Conservation (phyloP, 2,329 filamentous ascomycete species). For the Ophiostoma ips region DNA sequence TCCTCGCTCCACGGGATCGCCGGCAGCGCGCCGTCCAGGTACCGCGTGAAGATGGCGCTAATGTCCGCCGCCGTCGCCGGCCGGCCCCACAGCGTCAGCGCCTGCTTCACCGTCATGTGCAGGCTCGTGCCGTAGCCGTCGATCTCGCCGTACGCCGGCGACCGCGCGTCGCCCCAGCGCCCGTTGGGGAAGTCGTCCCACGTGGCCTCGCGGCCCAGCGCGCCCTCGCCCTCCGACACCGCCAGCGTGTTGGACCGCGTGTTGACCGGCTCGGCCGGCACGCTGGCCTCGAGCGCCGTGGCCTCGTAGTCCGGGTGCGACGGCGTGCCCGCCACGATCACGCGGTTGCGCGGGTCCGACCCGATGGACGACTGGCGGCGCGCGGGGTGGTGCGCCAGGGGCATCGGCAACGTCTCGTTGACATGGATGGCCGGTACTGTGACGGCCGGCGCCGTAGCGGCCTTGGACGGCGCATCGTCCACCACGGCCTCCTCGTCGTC, state of each 20-base stretch:
- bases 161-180: constrained; percentile 93
- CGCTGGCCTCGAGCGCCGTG: constrained; percentile 59
- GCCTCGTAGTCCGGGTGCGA: constrained; percentile 55
- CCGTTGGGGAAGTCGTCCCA: constrained; percentile 99
- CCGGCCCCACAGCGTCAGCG: constrained; percentile 71
- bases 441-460: constrained; percentile 31
- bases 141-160: constrained; percentile 88
- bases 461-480: too few relatives aligned
- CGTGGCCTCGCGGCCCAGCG: constrained; percentile 81
- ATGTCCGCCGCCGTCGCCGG: constrained; percentile 61
- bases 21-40: constrained; percentile 64
- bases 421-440: constrained; percentile 37
- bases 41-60: constrained; percentile 63
- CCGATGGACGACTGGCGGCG: constrained; percentile 66
- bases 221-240: constrained; percentile 86
- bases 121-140: constrained; percentile 93
- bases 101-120: constrained; percentile 76
- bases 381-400: constrained; percentile 23
- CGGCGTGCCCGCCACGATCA: constrained; percentile 60
- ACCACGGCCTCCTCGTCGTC: constrained; percentile 24
- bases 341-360: constrained; percentile 73
- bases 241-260: constrained; percentile 73
- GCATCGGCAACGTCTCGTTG: constrained; percentile 31
- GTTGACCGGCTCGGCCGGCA: constrained; percentile 62
- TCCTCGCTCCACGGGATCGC: constrained; percentile 94